Evolutionary conservation across 352 stramenopile species (phyloP), one percentile per base, ranked within the genome.

Genomic region (Pilasporangium apinafurcum): DNA sequence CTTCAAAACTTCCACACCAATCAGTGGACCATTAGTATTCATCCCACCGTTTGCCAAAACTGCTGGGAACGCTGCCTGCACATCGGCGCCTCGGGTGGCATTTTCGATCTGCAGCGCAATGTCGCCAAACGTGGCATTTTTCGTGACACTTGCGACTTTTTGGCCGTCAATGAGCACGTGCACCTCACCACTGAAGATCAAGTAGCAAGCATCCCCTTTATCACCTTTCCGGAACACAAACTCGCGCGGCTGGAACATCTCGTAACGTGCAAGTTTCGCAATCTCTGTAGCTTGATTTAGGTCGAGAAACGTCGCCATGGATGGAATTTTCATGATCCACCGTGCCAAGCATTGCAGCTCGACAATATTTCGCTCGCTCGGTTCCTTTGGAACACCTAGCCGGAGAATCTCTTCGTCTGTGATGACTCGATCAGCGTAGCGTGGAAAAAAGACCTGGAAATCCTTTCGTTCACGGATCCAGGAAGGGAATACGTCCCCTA

Each of bases 381-480:
- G 75, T 8, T 83, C 65, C 24, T 87, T 85, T 5, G 65, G 64
- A 0, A 82, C 67, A n/a, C 68, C 68, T 47, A 82, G 64, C 5
- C 68, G 61, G 3, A 87, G 38, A 31, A 85, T 80, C 44, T 87
- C 71, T 17, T 87, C 75, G 39, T 87, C 71, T 0, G 69, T 74
- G 37, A 85, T 53, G 16, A 81, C 64, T 20, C 66, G 63, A n/a
- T 83, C 64, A 4, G 71, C 62, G 41, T 73, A 87, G 4, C 69
- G 62, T 33, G 75, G 71, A 30, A 87, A 83, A 30, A 79, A 87
- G 4, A 83, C 66, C 26, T 87, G 75, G 42, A 87, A 85, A 46
- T 87, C 75, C 34, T 87, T 87, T 14, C 75, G 75, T 36, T 87
- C 75, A n/a, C 67, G 66, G 21, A 87, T 82, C 71, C 75, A 85